phyloP scores from a whole-genome alignment of 2,329 filamentous ascomycete genomes.

The Xylariaceae sp. region DNA sequence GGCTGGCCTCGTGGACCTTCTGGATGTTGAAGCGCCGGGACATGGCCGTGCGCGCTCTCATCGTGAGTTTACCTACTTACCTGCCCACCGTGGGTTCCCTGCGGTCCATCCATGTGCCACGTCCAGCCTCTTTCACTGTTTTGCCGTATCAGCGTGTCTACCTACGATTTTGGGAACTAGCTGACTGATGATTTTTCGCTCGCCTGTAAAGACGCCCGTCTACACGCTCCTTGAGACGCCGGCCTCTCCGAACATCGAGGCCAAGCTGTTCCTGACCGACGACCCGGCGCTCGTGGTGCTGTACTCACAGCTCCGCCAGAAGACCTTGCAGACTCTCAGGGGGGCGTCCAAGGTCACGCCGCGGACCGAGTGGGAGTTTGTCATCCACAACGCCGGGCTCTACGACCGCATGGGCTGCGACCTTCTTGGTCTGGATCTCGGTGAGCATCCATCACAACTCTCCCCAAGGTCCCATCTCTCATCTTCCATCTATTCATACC shows the following conservation, averaged over 20 bases:
- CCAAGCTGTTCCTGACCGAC: slow-evolving; percentile 77
- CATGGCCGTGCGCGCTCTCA: slow-evolving; percentile 75
- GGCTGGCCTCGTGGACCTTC: slow-evolving; percentile 93
- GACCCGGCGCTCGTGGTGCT: slow-evolving; percentile 84
- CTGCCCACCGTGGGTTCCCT: neutral
- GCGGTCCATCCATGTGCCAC: too few species aligned
- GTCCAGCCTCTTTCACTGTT: neutral
- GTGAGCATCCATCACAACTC: too few species aligned
- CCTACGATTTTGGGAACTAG: slow-evolving; percentile 2
- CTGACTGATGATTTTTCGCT: too few species aligned
- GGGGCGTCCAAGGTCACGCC: slow-evolving; percentile 78
- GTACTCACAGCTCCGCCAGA: slow-evolving; percentile 77
- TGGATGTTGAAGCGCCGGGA: slow-evolving; percentile 80
- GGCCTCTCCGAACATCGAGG: slow-evolving; percentile 60
- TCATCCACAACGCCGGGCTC: slow-evolving; percentile 74
- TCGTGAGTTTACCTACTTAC: slow-evolving; percentile 46
- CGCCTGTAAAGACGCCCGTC: slow-evolving; percentile 80
- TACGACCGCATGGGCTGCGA: slow-evolving; percentile 94
- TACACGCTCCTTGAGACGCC: slow-evolving; percentile 65
- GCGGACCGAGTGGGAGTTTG: slow-evolving; percentile 78
- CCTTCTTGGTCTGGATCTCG: slow-evolving; percentile 75
- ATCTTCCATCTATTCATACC: too few species aligned
- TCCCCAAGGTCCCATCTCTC: too few species aligned
- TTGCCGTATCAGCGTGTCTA: neutral
- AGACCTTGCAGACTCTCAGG: slow-evolving; percentile 72